Evolutionary conservation across 192 early-diverging fungal species (phyloP).

Genomic region (Rhizophagus clarus): DNA sequence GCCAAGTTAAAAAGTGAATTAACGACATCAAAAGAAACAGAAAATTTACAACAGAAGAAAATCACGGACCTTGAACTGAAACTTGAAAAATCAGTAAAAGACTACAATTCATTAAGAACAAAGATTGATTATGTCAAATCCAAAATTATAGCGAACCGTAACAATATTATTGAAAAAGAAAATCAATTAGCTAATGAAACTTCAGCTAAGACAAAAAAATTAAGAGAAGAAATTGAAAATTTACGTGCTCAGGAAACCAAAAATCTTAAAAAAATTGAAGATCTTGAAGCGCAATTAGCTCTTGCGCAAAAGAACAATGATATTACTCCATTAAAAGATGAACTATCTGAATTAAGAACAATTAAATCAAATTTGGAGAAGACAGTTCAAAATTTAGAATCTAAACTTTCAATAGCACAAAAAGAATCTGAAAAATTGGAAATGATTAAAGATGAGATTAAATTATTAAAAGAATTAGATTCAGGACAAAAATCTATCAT

Average conservation of each 20-base stretch:
- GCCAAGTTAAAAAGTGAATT: neutral
- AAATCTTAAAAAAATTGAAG: constrained; percentile 7
- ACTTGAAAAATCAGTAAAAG: constrained; percentile 7
- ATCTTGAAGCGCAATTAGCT: neutral
- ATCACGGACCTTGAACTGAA: neutral
- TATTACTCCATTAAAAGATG: neutral
- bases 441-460: neutral
- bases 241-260: neutral
- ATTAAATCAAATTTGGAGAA: neutral
- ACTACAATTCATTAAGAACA: neutral
- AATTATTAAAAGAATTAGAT: constrained; percentile 9
- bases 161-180: neutral
- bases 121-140: constrained; percentile 19
- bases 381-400: neutral
- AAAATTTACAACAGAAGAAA: neutral
- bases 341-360: neutral
- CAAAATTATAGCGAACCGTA: neutral
- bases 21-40: neutral
- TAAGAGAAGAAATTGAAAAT: constrained; percentile 13
- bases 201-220: neutral
- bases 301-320: neutral
- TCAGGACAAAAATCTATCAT: neutral
- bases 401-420: neutral
- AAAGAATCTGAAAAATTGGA: constrained; percentile 8
- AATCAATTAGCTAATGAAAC: neutral